These are phyloP conservation scores for Xanthoparmelia taractica DNA, from an alignment of 495 filamentous ascomycete species.

Conservation along the genomic window DNA sequence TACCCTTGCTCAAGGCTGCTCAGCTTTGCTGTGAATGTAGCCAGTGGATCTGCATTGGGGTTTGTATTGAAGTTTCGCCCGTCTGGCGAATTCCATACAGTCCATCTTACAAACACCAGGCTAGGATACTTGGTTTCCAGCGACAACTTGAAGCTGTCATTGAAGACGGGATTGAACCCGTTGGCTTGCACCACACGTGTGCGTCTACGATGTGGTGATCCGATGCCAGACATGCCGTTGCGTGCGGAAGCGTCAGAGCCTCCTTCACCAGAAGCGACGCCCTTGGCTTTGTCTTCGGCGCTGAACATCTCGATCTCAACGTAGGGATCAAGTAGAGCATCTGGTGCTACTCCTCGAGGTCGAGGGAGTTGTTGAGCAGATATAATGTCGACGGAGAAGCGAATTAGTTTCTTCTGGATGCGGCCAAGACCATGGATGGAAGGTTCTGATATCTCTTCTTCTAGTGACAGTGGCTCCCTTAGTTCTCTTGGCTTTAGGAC, in stretches of 20 bases:
- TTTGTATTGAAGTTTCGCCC: constrained; percentile 56
- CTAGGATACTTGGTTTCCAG: constrained; percentile 86
- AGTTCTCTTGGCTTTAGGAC: constrained; percentile 86
- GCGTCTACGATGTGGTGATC: constrained; percentile 66
- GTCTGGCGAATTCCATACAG: constrained; percentile 74
- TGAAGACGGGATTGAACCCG: constrained; percentile 84
- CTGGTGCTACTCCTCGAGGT: constrained; percentile 58
- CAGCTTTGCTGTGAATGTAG: constrained; percentile 87
- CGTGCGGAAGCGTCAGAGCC: constrained; percentile 63
- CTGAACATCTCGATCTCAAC: constrained; percentile 91
- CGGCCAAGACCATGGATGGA: constrained; percentile 38
- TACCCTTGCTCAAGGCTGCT: constrained; percentile 87
- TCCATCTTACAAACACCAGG: constrained; percentile 87
- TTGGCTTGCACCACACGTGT: constrained; percentile 76
- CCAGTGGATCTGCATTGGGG: constrained; percentile 53
- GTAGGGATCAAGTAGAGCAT: constrained; percentile 79
- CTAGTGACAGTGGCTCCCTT: constrained; percentile 45
- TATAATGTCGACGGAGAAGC: constrained; percentile 78
- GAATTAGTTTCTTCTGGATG: constrained; percentile 66
- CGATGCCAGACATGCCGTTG: constrained; percentile 61
- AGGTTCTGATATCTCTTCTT: constrained; percentile 23
- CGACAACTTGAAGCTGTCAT: constrained; percentile 63
- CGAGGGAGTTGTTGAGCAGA: constrained; percentile 92
- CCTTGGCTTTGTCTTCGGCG: constrained; percentile 78
- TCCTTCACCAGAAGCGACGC: constrained; percentile 54